A percentile compares a stretch with the other conserved stretches of the same genome.
These are phyloP conservation scores for Talaromyces islandicus DNA, from an alignment of 2,329 filamentous ascomycete genomes.

Conservation along the genomic window DNA sequence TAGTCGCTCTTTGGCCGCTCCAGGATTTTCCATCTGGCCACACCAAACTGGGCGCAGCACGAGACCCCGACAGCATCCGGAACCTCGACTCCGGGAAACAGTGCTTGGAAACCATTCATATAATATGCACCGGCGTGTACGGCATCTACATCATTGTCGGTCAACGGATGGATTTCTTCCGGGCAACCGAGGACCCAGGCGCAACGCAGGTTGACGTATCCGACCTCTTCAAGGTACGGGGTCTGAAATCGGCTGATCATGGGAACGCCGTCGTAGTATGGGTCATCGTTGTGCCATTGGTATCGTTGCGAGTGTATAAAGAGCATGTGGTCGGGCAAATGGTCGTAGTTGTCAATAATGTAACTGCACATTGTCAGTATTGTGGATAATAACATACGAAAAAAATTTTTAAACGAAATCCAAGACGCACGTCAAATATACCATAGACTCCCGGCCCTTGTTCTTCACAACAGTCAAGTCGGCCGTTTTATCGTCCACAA, in stretches of 20 bases:
- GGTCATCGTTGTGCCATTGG: conserved; percentile 48
- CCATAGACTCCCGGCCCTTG: conserved; percentile 40
- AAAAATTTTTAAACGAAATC: neutral
- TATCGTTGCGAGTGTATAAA: conserved; percentile 36
- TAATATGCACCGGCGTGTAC: conserved; percentile 47
- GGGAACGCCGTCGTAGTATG: conserved; percentile 45
- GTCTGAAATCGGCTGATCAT: conserved; percentile 46
- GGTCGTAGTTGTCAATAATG: conserved; percentile 38
- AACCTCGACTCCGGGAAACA: conserved; percentile 38
- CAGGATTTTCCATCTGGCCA: conserved; percentile 42
- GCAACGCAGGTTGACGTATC: conserved; percentile 52
- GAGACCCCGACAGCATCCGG: conserved; percentile 44
- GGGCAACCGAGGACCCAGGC: conserved; percentile 50
- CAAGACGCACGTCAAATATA: conserved; percentile 35
- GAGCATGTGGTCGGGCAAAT: conserved; percentile 34
- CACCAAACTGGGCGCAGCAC: conserved; percentile 53
- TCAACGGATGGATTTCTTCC: conserved; percentile 43
- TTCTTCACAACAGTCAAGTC: conserved; percentile 43
- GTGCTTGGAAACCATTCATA: conserved; percentile 42
- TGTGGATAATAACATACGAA: too few species aligned
- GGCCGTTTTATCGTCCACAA: conserved; percentile 46
- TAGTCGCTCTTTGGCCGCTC: conserved; percentile 44
- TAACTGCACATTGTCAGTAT: conserved; percentile 22
- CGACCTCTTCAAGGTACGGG: conserved; percentile 42
- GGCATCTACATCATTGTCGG: conserved; percentile 35